phyloP scores from a whole-genome alignment of 75 land plant species.

The Larix kaempferi region DNA sequence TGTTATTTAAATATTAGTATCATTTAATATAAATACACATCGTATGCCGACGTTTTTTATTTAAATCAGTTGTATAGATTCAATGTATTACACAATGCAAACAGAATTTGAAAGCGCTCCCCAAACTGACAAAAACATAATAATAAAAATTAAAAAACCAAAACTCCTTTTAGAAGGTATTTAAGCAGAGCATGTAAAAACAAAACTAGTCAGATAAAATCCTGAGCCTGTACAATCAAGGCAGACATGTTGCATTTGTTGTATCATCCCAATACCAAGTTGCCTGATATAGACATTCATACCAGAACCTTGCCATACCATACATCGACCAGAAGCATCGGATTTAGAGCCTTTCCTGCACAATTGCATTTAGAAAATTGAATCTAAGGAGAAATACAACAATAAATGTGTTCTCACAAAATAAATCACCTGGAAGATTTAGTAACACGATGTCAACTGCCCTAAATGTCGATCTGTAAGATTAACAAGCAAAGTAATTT shows the following conservation, averaged over 20 bases:
- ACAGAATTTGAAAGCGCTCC: too few relatives aligned
- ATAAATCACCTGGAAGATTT: too few relatives aligned
- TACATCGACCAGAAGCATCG: slow-evolving; percentile 67
- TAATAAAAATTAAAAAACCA: neutral
- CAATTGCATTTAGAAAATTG: neutral
- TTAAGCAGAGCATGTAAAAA: neutral
- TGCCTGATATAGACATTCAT: slow-evolving; percentile 70
- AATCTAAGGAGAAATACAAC: neutral
- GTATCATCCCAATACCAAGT: slow-evolving; percentile 85
- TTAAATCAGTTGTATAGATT: too few relatives aligned
- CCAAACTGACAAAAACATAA: too few relatives aligned
- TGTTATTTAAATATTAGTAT: neutral
- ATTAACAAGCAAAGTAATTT: too few relatives aligned
- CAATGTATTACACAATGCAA: too few relatives aligned
- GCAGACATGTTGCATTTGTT: slow-evolving; percentile 90
- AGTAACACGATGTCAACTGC: too few relatives aligned
- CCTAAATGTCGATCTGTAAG: too few relatives aligned
- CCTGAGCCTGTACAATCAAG: slow-evolving; percentile 75
- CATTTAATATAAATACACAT: too few relatives aligned
- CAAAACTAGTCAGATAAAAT: neutral
- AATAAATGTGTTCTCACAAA: too few relatives aligned
- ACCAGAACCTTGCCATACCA: slow-evolving; percentile 76
- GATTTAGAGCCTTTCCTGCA: slow-evolving; percentile 84
- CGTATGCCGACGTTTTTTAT: too few relatives aligned
- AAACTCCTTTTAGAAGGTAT: neutral